Base-by-base conservation (phyloP, 2,329 filamentous ascomycete genomes). In the Aspergillus novofumigatus region DNA sequence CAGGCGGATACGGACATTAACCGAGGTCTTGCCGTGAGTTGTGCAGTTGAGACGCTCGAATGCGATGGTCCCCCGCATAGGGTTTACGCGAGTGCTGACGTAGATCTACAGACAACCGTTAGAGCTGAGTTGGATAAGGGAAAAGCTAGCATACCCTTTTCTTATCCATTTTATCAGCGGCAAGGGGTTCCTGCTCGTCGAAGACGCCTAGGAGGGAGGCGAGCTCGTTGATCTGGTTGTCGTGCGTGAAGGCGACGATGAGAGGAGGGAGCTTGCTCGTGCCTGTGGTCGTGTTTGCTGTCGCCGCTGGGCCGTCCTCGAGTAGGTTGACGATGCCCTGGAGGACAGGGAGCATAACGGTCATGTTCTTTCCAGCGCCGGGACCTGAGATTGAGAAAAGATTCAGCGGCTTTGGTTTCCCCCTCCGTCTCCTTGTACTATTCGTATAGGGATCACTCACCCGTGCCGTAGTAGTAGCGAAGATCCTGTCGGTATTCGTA, bases 401-500 rank as follows among this genome's bases (percentile, higher is more conserved):
- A 80, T 81, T 38, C 78, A 75, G 7, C 32, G 32, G 21, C 85
- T 78, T 73, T 2, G 58, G n/a, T n/a, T n/a, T 42, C 54, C 52
- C 11, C 79, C 78, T 1, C 83, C 85, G 0, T 83, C 21, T 21
- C 8, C 23, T 11, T 45, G n/a, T 20, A 4, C 20, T 10, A 20
- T 21, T 45, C 20, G 42, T 21, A 21, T 23, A 23, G 10, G 20
- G 8, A 10, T 21, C n/a, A 45, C 6, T 41, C 82, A 0, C 86
- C 86, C 1, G 80, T 77, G 10, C 84, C 84, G 64, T 89, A 88
- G 72, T 84, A 88, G 70, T 90, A 90, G 29, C 85, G 81, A 42
- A 90, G 72, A 65, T 89, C 86, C 61, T 89, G 85, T 1, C 80
- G 78, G 68, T 89, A 90, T 64, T 89, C 85, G 62, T 89, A 89